Conservation (phyloP, 805 yeast species). For the Grigorovia transvaalensis region DNA sequence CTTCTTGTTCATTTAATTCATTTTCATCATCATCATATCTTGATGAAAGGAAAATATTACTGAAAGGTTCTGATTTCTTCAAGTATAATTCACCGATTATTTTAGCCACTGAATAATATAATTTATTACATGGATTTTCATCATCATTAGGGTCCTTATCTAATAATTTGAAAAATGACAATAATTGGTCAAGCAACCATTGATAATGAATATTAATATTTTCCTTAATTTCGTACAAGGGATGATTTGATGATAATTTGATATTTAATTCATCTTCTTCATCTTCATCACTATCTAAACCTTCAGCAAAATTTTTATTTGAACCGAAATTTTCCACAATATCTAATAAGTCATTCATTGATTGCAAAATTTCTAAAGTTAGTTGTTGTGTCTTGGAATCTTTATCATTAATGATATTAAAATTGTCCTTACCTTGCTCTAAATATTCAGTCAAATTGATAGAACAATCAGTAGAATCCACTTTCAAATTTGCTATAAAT, state of each 20-base stretch:
- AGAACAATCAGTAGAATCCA: constrained; percentile 25
- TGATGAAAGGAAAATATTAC: constrained; percentile 43
- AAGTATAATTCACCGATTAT: constrained; percentile 54
- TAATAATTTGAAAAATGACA: constrained; percentile 8
- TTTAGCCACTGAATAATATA: constrained; percentile 35
- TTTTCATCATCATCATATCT: constrained; percentile 38
- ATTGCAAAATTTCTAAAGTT: constrained; percentile 42
- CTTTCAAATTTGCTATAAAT: constrained; percentile 40
- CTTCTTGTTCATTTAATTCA: constrained; percentile 17
- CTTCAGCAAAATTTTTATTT: constrained; percentile 42
- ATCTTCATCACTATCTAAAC: constrained; percentile 49
- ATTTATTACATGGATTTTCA: constrained; percentile 1
- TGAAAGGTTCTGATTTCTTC: constrained; percentile 55
- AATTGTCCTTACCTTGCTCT: constrained; percentile 37
- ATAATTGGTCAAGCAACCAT: constrained; percentile 34
- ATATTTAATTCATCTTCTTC: constrained; percentile 27
- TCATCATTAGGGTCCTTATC: constrained; percentile 6
- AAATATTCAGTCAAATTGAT: constrained; percentile 33
- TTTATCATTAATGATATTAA: constrained; percentile 31
- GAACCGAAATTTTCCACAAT: constrained; percentile 55
- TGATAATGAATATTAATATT: constrained; percentile 36
- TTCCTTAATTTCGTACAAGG: constrained; percentile 35
- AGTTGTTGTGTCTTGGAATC: constrained; percentile 29
- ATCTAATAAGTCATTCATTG: constrained; percentile 59
- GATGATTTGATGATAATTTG: constrained; percentile 41